A percentile compares a stretch with the other conserved stretches of the same genome.
Conservation (phyloP, 2,329 filamentous ascomycete species). For the Venturia carpophila region DNA sequence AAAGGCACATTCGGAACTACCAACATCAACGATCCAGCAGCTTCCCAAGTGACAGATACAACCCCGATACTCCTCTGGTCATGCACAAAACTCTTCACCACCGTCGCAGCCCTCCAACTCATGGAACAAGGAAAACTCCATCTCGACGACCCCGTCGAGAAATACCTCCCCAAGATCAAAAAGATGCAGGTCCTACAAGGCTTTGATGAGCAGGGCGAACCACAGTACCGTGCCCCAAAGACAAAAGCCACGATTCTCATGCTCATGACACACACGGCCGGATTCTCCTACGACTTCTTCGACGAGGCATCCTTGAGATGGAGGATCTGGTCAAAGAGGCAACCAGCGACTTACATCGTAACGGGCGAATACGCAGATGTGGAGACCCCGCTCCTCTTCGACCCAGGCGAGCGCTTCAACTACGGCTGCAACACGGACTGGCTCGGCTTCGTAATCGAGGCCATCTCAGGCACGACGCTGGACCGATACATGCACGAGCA, state of each 20-base stretch:
- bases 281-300: slow-evolving; percentile 48
- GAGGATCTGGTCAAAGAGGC: background rate
- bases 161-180: slow-evolving; percentile 32
- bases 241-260: slow-evolving; percentile 43
- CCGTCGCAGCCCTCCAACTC: slow-evolving; percentile 30
- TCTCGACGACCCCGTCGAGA: slow-evolving; percentile 29
- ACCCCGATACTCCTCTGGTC: slow-evolving; percentile 52
- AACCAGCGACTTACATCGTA: background rate
- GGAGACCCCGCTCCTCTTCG: slow-evolving; percentile 4
- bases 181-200: slow-evolving; percentile 34
- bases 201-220: slow-evolving; percentile 22
- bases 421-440: slow-evolving; percentile 38
- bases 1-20: slow-evolving; percentile 37
- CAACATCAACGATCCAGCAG: slow-evolving; percentile 27
- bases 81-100: slow-evolving; percentile 38
- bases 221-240: slow-evolving; percentile 30
- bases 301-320: slow-evolving; percentile 43
- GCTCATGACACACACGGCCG: slow-evolving; percentile 44
- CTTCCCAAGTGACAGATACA: slow-evolving; percentile 51
- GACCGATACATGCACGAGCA: slow-evolving; percentile 40
- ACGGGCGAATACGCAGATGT: background rate
- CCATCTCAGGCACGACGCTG: slow-evolving; percentile 35
- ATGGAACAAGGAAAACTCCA: slow-evolving; percentile 31
- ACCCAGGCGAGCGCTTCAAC: slow-evolving; percentile 8
- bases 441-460: slow-evolving; percentile 42